Conservation (phyloP, 148 eudicot genomes). For the Silene conica region DNA sequence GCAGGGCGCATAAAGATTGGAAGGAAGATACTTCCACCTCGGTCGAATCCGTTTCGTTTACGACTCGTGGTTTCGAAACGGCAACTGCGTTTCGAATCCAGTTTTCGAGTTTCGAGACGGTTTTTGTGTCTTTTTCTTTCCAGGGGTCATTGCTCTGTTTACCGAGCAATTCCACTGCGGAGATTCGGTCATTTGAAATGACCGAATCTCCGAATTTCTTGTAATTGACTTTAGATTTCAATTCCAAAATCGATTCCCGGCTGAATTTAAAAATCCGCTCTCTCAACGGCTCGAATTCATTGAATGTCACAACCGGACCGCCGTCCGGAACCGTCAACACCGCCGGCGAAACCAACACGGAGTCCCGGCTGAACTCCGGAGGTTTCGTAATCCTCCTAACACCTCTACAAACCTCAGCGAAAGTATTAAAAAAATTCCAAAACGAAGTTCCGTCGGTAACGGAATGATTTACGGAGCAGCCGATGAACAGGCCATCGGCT, state of each 20-base stretch:
- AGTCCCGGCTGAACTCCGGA: constrained; percentile 54
- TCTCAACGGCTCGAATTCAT: constrained; percentile 44
- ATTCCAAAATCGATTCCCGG: constrained; percentile 51
- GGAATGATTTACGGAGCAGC: constrained; percentile 69
- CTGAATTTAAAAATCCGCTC: constrained; percentile 75
- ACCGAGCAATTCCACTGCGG: constrained; percentile 43
- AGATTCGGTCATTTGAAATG: constrained; percentile 13
- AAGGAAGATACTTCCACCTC: constrained; percentile 66
- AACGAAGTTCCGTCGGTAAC: constrained; percentile 74
- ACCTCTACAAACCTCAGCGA: constrained; percentile 55
- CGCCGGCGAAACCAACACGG: constrained; percentile 52
- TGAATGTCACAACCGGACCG: constrained; percentile 53
- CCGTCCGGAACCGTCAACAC: constrained; percentile 54
- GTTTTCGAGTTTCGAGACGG: constrained; percentile 26
- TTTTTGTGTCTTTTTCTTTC: constrained; percentile 27
- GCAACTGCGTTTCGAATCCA: constrained; percentile 37
- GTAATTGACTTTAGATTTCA: constrained; percentile 52
- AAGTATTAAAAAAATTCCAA: constrained; percentile 83
- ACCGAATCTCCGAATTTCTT: constrained; percentile 13
- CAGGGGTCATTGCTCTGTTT: constrained; percentile 58
- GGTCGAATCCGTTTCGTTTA: constrained; percentile 23
- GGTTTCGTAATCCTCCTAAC: constrained; percentile 27
- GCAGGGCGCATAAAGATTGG: constrained; percentile 58
- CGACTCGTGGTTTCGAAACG: constrained; percentile 24
- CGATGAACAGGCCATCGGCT: constrained; percentile 65